Conservation (phyloP, 805 yeast genomes). For the Candida nemodendra region DNA sequence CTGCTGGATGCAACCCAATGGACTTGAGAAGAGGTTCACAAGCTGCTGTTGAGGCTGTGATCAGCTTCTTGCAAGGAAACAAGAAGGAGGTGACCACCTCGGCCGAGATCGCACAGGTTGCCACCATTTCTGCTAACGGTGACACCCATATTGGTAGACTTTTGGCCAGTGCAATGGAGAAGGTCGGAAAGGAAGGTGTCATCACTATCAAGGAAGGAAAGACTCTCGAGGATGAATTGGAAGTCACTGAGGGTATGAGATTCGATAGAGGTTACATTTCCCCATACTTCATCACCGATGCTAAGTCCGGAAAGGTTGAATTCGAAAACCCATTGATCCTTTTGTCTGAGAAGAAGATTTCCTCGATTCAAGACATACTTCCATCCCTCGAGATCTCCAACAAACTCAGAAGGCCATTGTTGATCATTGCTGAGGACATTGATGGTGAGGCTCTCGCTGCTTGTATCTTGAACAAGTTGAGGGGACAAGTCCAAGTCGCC, state of each 20-base stretch:
- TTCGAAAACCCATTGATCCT: constrained; percentile 89
- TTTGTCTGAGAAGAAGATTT: constrained; percentile 88
- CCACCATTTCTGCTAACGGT: constrained; percentile 96
- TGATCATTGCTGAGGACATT: constrained; percentile 91
- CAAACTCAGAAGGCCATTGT: constrained; percentile 88
- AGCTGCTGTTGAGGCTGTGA: constrained; percentile 93
- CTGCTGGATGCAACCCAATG: constrained; percentile 99
- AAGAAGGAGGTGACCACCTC: constrained; percentile 92
- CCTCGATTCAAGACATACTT: constrained; percentile 84
- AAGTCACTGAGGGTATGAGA: constrained; percentile 97
- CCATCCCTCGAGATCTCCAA: constrained; percentile 93
- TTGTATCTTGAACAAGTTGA: constrained; percentile 91
- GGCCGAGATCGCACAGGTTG: constrained; percentile 96
- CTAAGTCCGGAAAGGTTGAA: constrained; percentile 91
- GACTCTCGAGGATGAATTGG: constrained; percentile 93
- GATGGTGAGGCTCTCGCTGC: constrained; percentile 99
- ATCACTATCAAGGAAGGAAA: constrained; percentile 97
- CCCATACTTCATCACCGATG: constrained; percentile 93
- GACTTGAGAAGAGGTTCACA: constrained; percentile 96
- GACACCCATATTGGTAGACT: constrained; percentile 88
- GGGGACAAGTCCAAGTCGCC: constrained; percentile 97
- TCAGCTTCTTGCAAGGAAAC: constrained; percentile 75
- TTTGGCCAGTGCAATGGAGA: constrained; percentile 95
- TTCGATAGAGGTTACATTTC: constrained; percentile 97
- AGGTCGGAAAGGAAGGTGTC: constrained; percentile 98